A percentile compares a stretch with the other conserved stretches of the same genome.
Conservation (phyloP, 768 basidiomycete species). For the Lyophyllum atratum region DNA sequence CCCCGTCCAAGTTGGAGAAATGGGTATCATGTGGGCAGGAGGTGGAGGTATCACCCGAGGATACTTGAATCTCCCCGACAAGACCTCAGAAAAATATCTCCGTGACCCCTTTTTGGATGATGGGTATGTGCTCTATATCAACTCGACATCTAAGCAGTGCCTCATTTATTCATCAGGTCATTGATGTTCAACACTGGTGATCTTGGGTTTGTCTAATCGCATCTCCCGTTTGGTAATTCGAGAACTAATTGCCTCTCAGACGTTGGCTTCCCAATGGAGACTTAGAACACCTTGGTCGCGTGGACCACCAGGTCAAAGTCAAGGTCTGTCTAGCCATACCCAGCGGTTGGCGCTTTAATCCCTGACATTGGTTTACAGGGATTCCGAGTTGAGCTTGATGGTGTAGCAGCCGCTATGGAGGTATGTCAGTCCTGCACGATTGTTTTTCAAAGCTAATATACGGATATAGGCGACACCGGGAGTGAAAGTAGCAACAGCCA, state of each 20-base stretch:
- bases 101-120: slow-evolving; percentile 50
- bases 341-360: too few relatives aligned
- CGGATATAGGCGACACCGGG: too few relatives aligned
- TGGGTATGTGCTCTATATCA: slow-evolving; percentile 38
- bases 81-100: slow-evolving; percentile 49
- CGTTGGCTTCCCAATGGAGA: slow-evolving; percentile 51
- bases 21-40: slow-evolving; percentile 56
- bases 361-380: too few relatives aligned
- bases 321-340: too few relatives aligned
- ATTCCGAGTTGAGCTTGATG: slow-evolving; percentile 63
- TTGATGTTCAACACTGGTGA: slow-evolving; percentile 67
- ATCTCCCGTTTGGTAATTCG: not conserved
- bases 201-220: slow-evolving; percentile 39
- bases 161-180: slow-evolving; percentile 17
- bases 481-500: slow-evolving; percentile 46
- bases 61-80: slow-evolving; percentile 54
- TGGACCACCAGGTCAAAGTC: slow-evolving; percentile 65
- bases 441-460: too few relatives aligned
- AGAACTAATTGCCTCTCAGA: slow-evolving; percentile 22
- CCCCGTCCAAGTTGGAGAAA: slow-evolving; percentile 34
- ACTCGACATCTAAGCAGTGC: too few relatives aligned
- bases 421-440: slow-evolving; percentile 27
- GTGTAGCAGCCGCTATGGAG: slow-evolving; percentile 60
- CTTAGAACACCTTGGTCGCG: slow-evolving; percentile 58
- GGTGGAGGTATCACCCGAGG: slow-evolving; percentile 56